These are phyloP conservation scores for Pseudogymnoascus destructans DNA, from an alignment of 2,329 filamentous ascomycete species.

Conservation along the genomic window DNA sequence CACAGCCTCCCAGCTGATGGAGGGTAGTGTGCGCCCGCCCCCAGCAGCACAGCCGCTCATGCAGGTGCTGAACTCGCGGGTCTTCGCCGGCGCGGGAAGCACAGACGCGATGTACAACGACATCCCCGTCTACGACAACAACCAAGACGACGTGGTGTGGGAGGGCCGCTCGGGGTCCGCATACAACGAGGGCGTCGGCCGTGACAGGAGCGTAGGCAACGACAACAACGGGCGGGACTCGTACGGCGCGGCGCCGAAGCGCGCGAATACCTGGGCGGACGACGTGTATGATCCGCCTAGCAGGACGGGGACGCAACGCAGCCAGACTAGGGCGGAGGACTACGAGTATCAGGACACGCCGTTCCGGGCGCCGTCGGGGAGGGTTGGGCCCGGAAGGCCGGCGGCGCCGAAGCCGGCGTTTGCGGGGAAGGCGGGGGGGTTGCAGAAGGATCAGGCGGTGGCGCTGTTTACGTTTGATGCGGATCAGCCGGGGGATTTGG, in stretches of 20 bases:
- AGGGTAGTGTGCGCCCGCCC: conserved; percentile 64
- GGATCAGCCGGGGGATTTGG: conserved; percentile 81
- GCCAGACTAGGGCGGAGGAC: conserved; percentile 33
- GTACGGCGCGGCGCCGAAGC: conserved; percentile 43
- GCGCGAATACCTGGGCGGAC: conserved; percentile 62
- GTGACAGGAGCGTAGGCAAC: conserved; percentile 31
- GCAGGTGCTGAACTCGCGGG: conserved; percentile 68
- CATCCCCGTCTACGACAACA: conserved; percentile 73
- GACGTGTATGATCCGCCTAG: conserved; percentile 54
- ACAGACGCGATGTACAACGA: conserved; percentile 78
- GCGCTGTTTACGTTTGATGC: conserved; percentile 91
- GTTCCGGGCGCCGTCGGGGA: conserved; percentile 23
- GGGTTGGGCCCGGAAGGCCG: conserved; percentile 57
- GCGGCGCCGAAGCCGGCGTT: conserved; percentile 86
- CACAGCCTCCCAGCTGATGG: conserved; percentile 70
- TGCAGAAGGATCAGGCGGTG: conserved; percentile 68
- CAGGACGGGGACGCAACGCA: conserved; percentile 28
- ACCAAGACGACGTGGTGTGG: conserved; percentile 74
- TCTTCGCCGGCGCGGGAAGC: conserved; percentile 55
- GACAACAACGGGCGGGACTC: conserved; percentile 24
- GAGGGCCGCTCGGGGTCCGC: conserved; percentile 59
- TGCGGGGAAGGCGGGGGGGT: conserved; percentile 39
- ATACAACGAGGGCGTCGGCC: conserved; percentile 51
- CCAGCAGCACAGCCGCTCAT: conserved; percentile 74
- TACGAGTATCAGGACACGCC: conserved; percentile 42